phyloP scores from a whole-genome alignment of 1,284 basidiomycete genomes.

The Pyrrhoderma noxium region DNA sequence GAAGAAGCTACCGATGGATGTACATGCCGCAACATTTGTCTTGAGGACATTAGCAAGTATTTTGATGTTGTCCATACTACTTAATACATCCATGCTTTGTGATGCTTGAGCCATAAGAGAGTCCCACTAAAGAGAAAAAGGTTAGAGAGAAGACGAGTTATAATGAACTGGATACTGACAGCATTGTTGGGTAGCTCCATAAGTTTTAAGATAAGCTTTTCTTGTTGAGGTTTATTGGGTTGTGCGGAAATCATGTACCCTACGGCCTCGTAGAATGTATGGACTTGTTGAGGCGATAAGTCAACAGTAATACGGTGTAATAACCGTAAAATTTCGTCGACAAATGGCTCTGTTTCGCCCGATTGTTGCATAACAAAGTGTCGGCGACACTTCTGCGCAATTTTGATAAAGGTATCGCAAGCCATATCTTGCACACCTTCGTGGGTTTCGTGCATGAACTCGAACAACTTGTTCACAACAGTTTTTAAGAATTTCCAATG shows the following conservation, averaged over 20 bases:
- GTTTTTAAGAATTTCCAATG: slow-evolving; percentile 99
- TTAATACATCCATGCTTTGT: slow-evolving; percentile 88
- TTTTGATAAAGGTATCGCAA: slow-evolving; percentile 99
- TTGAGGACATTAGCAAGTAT: slow-evolving; percentile 96
- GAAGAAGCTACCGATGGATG: slow-evolving; percentile 96
- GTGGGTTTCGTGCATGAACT: slow-evolving; percentile 99
- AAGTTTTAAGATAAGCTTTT: slow-evolving; percentile 88
- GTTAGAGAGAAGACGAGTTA: not conserved
- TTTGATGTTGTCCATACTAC: slow-evolving; percentile 92
- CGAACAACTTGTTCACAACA: slow-evolving; percentile 99
- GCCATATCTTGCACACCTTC: slow-evolving; percentile 99
- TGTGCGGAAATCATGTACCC: slow-evolving; percentile 99
- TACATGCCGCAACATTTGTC: slow-evolving; percentile 97
- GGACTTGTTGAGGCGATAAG: slow-evolving; percentile 90
- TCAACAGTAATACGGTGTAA: slow-evolving; percentile 95
- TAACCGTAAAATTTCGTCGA: slow-evolving; percentile 93
- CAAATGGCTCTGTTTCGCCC: slow-evolving; percentile 95
- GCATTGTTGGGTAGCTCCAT: slow-evolving; percentile 99
- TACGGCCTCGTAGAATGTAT: slow-evolving; percentile 97
- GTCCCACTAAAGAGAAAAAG: slow-evolving; percentile 69
- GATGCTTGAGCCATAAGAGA: slow-evolving; percentile 95
- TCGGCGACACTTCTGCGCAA: slow-evolving; percentile 95
- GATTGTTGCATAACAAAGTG: slow-evolving; percentile 99
- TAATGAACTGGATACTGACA: slow-evolving; percentile 42
- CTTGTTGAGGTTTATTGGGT: slow-evolving; percentile 95